Base-by-base conservation (phyloP, 192 early-diverging fungal genomes). In the Coemansia sp. region DNA sequence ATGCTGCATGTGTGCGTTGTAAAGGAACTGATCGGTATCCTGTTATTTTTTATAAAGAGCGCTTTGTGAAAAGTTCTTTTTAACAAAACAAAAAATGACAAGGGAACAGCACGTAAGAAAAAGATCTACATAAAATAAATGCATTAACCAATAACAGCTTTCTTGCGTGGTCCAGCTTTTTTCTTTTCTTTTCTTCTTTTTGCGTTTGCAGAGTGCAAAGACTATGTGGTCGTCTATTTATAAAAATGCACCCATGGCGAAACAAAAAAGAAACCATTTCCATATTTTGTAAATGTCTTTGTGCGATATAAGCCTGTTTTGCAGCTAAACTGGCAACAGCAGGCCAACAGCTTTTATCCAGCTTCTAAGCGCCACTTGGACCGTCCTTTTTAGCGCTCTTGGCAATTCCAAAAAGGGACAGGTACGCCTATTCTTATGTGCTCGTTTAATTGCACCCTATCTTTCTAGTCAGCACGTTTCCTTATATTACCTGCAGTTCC, bases 1-100 rank as follows among this genome's bases (percentile, higher is more conserved):
- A 55, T 28, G 29, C 25, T 29, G 29, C 52, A 55, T 16, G 29
- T 28, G 14, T 10, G 52, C 4, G 52, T 10, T 55, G 25, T 55
- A 55, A 55, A 55, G 52, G 28, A 29, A 55, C 29, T 29, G 52
- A 55, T 55, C 52, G n/a, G 25, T 55, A 55, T 55, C 18, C 49
- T 50, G n/a, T n/a, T n/a, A 38, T 38, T 38, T 38, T 38, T 38
- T 38, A 10, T 38, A 38, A 38, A 38, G 36, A 38, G 10, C 4
- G 36, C 22, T 29, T 14, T 6, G 16, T 17, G 7, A 48, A 28
- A 6, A 28, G 38, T 6, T 5, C 12, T 48, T n/a, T 48, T 8
- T 17, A 61, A 48, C 12, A 30, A 48, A 22, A 38, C n/a, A 28
- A 20, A 25, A 28, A 45, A 22, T 25, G 31, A 61, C 40, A 6